Base-by-base conservation (phyloP, 1,284 basidiomycete genomes). In the Vanrija sp. region DNA sequence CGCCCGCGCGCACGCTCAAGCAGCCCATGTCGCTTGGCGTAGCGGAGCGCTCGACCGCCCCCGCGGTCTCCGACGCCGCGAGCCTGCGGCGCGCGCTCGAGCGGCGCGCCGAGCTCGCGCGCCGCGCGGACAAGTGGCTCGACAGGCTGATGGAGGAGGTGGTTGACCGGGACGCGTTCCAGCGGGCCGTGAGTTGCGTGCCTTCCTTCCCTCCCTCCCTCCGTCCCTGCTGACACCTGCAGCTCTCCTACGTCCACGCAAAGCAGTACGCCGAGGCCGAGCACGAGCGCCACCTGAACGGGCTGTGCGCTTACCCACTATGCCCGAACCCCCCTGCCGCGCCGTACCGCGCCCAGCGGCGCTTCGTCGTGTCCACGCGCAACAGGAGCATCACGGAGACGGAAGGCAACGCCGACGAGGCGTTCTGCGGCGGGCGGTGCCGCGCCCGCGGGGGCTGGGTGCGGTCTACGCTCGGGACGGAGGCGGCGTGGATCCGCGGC, bases 251-350 rank as follows among this genome's bases (percentile, higher is more conserved):
- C 51, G 50, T 66, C 43, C 62, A 66, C 51, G 47, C 52, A 0
- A 40, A 55, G 12, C 65, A 70, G 46, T 74, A 72, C 54, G 54
- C 46, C 48, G 65, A 69, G 51, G 63, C 68, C 10, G 54, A 52
- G 26, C 69, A 71, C 50, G 72, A 74, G 51, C 65, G 72, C 5
- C 72, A 74, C 47, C 63, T 74, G 6, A 71, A 71, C 58, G 45
- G 48, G 3, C 54, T 68, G 18, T 74, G 72, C 59, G 67, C 66
- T 1, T 74, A 74, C 48, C 64, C 70, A 1, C 47, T 64, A 5
- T 74, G 72, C 46, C 26, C 58, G 3, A 67, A 69, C 28, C 49
- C 56, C 1, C 72, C 72, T 0, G 16, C 46, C 0, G 59, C 57
- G 28, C 60, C 64, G 7, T 73, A 68, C 50, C 57, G 60, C 18